Base-by-base conservation (phyloP, 345 rosid genomes). In the Mercurialis annua region DNA sequence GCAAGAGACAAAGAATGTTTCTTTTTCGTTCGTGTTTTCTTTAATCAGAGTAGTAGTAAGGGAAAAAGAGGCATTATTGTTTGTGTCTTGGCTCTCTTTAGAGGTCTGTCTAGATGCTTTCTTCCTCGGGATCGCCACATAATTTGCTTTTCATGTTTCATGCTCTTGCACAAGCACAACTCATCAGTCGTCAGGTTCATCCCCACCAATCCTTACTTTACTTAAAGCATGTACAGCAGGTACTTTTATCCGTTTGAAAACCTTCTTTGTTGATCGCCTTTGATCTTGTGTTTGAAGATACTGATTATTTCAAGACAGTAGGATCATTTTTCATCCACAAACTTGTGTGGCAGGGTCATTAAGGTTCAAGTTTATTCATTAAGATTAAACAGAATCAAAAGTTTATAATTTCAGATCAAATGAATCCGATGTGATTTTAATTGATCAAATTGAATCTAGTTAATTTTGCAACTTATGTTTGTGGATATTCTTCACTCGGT, bases 41-140 rank as follows among this genome's bases (percentile, higher is more conserved):
- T 36, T 38, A 21, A 31, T 55, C n/a, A 68, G 58, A 38, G 59
- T 2, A 9, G 0, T 20, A 20, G 30, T 44, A 46, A 40, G 43
- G 16, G 12, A 24, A 46, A 43, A 29, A 12, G 69, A 40, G n/a
- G 23, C 47, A 15, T 20, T 63, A 26, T 1, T 44, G 15, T 44
- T 8, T 14, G 49, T 36, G 49, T 65, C 59, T 26, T 14, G 59
- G 65, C 29, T 27, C 53, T 69, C 60, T 51, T 71, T 29, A 3
- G 59, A 42, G 30, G 40, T 31, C 17, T 27, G 52, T 23, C n/a
- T n/a, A n/a, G n/a, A 11, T 75, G 64, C 73, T 76, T 76, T 71
- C 68, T 50, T 72, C 76, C 78, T 81, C 36, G 85, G 82, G 85
- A 78, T 78, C 73, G 42, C 66, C 66, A 67, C 56, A 44, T 24